Conservation (phyloP, 768 basidiomycete genomes). For the Crucibulum laeve region DNA sequence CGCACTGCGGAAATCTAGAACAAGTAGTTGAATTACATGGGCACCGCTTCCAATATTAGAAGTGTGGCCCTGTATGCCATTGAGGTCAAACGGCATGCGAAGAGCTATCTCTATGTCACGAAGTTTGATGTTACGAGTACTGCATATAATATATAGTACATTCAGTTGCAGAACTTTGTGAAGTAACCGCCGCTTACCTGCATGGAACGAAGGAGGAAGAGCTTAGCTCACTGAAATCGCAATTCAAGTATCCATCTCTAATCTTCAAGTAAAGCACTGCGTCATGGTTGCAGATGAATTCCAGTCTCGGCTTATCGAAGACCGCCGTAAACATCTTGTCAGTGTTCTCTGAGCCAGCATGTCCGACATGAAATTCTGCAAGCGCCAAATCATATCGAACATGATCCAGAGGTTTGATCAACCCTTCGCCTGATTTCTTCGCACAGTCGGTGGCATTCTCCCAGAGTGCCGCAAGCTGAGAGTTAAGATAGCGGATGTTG, state of each 20-base stretch:
- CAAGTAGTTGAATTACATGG: conserved; percentile 6
- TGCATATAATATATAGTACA: background rate
- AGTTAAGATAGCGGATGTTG: conserved; percentile 9
- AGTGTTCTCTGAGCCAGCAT: conserved; percentile 5
- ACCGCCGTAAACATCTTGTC: conserved; percentile 11
- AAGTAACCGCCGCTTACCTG: conserved; percentile 7
- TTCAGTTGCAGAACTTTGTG: background rate
- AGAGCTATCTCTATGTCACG: conserved; percentile 5
- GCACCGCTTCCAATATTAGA: conserved; percentile 3
- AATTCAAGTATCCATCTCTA: conserved; percentile 13
- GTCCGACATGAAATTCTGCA: conserved; percentile 9
- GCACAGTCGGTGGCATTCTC: conserved; percentile 10
- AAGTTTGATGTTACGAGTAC: conserved; percentile 4
- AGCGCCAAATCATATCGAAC: conserved; percentile 9
- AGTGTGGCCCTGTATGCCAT: conserved; percentile 1
- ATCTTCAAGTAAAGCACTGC: conserved; percentile 11
- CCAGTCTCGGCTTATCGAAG: conserved; percentile 13
- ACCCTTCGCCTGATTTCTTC: conserved; percentile 4
- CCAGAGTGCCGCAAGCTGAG: conserved; percentile 10
- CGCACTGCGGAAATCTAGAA: conserved; percentile 10
- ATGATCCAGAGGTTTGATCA: conserved; percentile 7
- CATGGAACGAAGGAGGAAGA: conserved; percentile 2
- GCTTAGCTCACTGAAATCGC: conserved; percentile 5
- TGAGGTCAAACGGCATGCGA: conserved; percentile 6
- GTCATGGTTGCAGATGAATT: conserved; percentile 20